Base-by-base conservation (phyloP, 495 filamentous ascomycete species). In the Xylaria longipes region DNA sequence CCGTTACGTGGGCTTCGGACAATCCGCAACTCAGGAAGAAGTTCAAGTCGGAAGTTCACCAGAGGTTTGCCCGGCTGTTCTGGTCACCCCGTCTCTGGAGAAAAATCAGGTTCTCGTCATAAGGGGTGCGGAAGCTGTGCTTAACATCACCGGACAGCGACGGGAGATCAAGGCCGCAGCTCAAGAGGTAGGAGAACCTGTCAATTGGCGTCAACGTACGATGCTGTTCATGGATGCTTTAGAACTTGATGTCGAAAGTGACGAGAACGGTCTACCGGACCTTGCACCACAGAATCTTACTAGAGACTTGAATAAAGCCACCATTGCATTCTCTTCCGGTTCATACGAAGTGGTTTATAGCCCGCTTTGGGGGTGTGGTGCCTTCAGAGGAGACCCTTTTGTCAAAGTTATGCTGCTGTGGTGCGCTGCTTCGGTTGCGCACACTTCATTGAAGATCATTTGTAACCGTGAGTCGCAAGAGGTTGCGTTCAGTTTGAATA, bases 171-270 rank as follows among this genome's bases (percentile, higher is more conserved):
- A 33, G 20, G 27, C 15, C 17, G 17, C 15, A 37, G 15, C 63
- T 14, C 43, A 74, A 68, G 54, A 33, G 2, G 39, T 50, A 69
- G 27, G 68, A 70, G n/a, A n/a, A 33, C 6, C 65, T 68, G 65
- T 33, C 29, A 12, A 22, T 54, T 76, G 72, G 69, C 37, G 29
- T 29, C 62, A 70, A 5, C 70, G 75, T 7, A 74, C 41, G 27
- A 78, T 76, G 75, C 37, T 80, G 68, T 73, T 77, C 68, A 79
- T 80, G 77, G 77, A 79, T 48, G 77, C 77, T 1, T 66, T 78
- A 9, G 78, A 80, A 63, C 54, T 79, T 27, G 78, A 80, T 41
- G 35, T 67, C 45, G 62, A 65, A 20, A 65, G 72, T 20, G 56
- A 29, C n/a, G 70, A 45, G 39, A 31, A 35, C 11, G 5, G 25